Base-by-base conservation (phyloP, 2,329 filamentous ascomycete species). In the Colletotrichum noveboracense region DNA sequence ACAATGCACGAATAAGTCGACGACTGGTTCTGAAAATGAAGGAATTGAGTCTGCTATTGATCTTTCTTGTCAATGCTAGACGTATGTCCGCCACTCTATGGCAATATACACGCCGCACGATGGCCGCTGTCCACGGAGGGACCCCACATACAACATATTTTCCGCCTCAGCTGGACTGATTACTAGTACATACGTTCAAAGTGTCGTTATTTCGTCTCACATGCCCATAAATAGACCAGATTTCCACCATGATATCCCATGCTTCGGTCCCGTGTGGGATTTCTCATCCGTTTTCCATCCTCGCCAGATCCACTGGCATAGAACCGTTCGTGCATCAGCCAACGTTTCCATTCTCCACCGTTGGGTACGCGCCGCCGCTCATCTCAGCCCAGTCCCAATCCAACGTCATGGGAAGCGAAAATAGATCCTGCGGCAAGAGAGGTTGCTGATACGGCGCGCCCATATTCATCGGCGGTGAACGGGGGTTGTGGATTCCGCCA, bases 321-420 rank as follows among this genome's bases (percentile, higher is more conserved):
- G 24, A 28, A n/a, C 13, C 26, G n/a, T 21, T 58, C n/a, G 43
- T 66, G 32, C 26, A 58, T 68, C 32, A 75, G 7, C 84, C 85
- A 80, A 88, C 89, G 74, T 88, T 89, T 7, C 91, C 91, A 77
- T 93, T 93, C 80, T 93, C 91, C 55, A 93, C 91, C 30, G 89
- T 89, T 13, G 91, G 91, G 79, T 93, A 93, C 4, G 88, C 87
- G 12, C 91, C 91, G n/a, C 91, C 91, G 36, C 90, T 92, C 88
- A 93, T 92, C 83, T 93, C 91, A 2, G 91, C 91, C 90, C 91
- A 93, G 81, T 91, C 95, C 96, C 96, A 98, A 82, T 98, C 96
- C 26, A 98, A 89, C 4, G 95, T 97, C 93, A 98, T 98, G 2
- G 96, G 96, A 91, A 98, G 93, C 83, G 96, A 94, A 92, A 97